phyloP scores from a whole-genome alignment of 768 basidiomycete genomes.

The Tylopilus sp. region DNA sequence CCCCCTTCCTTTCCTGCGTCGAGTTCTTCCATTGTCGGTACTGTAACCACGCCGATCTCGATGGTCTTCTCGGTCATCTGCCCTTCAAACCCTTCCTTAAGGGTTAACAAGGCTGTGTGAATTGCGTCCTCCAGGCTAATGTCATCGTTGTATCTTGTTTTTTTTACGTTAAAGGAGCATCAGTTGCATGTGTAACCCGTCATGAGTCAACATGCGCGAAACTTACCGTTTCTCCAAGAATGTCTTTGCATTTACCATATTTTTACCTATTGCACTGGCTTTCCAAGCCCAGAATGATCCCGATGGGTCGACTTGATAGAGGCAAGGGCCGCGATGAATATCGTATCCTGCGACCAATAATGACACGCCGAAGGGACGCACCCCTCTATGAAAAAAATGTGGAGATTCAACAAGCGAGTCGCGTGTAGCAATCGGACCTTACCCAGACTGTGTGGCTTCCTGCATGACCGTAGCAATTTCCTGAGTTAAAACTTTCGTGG shows the following conservation, averaged over 20 bases:
- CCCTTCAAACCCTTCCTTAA: slow-evolving; percentile 99
- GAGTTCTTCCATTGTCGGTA: slow-evolving; percentile 63
- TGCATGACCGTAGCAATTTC: slow-evolving; percentile 99
- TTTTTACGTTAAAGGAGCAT: slow-evolving; percentile 42
- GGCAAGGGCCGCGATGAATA: slow-evolving; percentile 85
- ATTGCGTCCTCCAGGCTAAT: slow-evolving; percentile 98
- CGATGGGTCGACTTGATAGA: slow-evolving; percentile 99
- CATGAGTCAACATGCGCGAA: slow-evolving; percentile 23
- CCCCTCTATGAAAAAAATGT: slow-evolving; percentile 66
- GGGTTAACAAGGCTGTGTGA: slow-evolving; percentile 94
- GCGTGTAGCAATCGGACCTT: slow-evolving; percentile 32
- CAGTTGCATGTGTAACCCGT: slow-evolving; percentile 14
- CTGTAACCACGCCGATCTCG: slow-evolving; percentile 95
- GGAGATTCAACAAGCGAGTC: slow-evolving; percentile 28
- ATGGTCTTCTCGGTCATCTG: slow-evolving; percentile 99
- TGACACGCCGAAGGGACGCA: slow-evolving; percentile 98
- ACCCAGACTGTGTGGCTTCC: slow-evolving; percentile 98
- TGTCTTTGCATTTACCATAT: slow-evolving; percentile 99
- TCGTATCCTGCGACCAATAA: slow-evolving; percentile 98
- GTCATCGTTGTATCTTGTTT: slow-evolving; percentile 97
- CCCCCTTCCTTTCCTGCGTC: slow-evolving; percentile 66
- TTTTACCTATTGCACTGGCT: slow-evolving; percentile 98
- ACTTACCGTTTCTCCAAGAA: slow-evolving; percentile 96
- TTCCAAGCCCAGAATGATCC: slow-evolving; percentile 99
- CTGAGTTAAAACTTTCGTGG: slow-evolving; percentile 92